Evolutionary conservation across 176 grass and related monocot species (phyloP), one percentile per base, ranked within the genome.

Genomic region (Hsuehochloa calcarea): DNA sequence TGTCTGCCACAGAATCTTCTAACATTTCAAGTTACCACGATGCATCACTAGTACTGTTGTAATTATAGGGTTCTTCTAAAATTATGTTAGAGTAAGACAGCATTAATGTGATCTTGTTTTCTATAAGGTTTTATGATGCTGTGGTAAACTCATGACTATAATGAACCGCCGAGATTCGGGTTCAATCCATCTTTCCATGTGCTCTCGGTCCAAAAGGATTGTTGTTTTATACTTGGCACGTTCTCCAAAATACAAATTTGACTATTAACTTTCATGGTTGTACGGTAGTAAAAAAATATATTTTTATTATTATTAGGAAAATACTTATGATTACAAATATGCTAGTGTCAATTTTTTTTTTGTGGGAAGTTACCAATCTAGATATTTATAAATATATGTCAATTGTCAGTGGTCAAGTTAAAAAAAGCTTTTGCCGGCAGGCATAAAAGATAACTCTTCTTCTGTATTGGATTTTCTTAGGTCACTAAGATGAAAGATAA

Each of bases 61-160:
- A 29, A 13, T 5, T 34, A 34, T 35, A 74, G 14, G 8, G 26
- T 74, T 52, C 16, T 15, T 72, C 13, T 46, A 27, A 45, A 46
- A 43, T 61, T 82, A 34, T 13, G 34, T 61, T 59, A 31, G 10
- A 61, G 16, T 72, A 45, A 17, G 26, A 29, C 40, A 62, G 16
- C 40, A 59, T 82, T 70, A 26, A 19, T 29, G 8, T 17, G 5
- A 39, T 59, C 49, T 80, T 56, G 10, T 78, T 78, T 50, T 41
- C 50, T 81, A 58, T 58, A 52, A 43, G 74, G 35, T 50, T 46
- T 27, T 59, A 60, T 56, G 50, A 34, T 79, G 15, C 10, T 40
- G 79, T 45, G 66, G 51, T 56, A 34, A 15, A 46, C 40, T 46
- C 80, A 46, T 82, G 80, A 80, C 34, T 64, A 65, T 49, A 64